Evolutionary conservation across 2,329 filamentous ascomycete species (phyloP).

Genomic region (Zarea fungicola): DNA sequence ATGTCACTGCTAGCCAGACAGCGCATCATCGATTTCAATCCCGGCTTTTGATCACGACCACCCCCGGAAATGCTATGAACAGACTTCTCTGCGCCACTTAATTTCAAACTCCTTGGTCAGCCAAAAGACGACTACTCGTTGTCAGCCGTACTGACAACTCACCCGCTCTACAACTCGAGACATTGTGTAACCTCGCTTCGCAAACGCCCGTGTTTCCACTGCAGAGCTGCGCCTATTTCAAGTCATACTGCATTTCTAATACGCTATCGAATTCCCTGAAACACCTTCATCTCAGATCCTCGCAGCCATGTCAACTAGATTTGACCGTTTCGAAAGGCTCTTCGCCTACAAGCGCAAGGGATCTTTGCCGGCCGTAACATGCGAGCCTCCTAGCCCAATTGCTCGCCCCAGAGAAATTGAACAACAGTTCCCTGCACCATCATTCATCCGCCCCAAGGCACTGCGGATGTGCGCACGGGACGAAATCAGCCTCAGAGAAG

Average conservation of each 20-base stretch:
- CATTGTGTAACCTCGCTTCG: slow-evolving; percentile 1
- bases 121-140: not conserved
- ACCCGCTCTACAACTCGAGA: slow-evolving; percentile 9
- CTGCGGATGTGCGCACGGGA: slow-evolving; percentile 54
- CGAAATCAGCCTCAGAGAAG: slow-evolving; percentile 32
- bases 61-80: not conserved
- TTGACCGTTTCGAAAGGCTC: slow-evolving; percentile 47
- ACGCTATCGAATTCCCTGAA: not conserved
- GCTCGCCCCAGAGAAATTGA: slow-evolving; percentile 19
- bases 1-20: slow-evolving; percentile 7
- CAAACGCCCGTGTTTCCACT: slow-evolving; percentile 11
- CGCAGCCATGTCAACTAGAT: slow-evolving; percentile 43
- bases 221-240: not conserved
- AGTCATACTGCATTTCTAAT: not conserved
- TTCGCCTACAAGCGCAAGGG: slow-evolving; percentile 42
- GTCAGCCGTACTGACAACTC: not conserved
- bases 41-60: not conserved
- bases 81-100: not conserved
- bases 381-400: slow-evolving; percentile 19
- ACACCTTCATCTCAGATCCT: not conserved
- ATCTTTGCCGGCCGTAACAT: slow-evolving; percentile 22
- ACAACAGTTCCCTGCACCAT: slow-evolving; percentile 44
- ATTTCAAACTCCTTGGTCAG: not conserved
- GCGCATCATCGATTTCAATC: not conserved
- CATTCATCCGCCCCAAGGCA: slow-evolving; percentile 51